phyloP scores from a whole-genome alignment of 169 alveolate species.

The Besnoitia besnoiti region DNA sequence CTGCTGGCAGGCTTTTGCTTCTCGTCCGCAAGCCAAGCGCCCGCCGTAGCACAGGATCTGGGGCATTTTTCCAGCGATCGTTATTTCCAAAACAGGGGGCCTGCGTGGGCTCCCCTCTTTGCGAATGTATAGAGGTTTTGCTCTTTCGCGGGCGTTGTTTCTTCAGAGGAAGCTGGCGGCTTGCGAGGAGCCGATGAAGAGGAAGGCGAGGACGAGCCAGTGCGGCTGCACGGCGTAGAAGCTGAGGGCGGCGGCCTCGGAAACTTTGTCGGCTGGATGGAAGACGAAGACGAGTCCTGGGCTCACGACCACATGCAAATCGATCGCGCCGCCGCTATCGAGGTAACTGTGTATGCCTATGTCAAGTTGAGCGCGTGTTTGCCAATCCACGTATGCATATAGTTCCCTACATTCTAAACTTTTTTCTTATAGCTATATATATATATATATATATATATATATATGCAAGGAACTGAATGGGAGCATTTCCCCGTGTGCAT shows the following conservation, averaged over 20 bases:
- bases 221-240: neutral
- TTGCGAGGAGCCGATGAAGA: slow-evolving; percentile 34
- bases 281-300: slow-evolving; percentile 5
- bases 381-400: neutral
- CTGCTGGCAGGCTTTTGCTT: too few species aligned
- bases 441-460: neutral
- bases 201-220: neutral
- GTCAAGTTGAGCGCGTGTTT: neutral
- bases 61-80: too few species aligned
- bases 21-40: too few species aligned
- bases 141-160: too few species aligned
- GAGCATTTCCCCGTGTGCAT: too few species aligned
- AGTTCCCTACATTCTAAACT: neutral
- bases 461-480: too few species aligned
- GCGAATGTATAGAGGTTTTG: neutral
- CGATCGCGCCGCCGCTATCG: neutral
- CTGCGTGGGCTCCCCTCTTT: too few species aligned
- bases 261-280: slow-evolving; percentile 41
- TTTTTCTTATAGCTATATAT: neutral
- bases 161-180: slow-evolving; percentile 25
- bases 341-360: neutral
- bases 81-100: too few species aligned
- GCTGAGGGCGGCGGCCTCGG: neutral
- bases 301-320: neutral
- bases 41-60: too few species aligned